Evolutionary conservation across 768 basidiomycete genomes (phyloP).

Genomic region (Suillus ampliporus): DNA sequence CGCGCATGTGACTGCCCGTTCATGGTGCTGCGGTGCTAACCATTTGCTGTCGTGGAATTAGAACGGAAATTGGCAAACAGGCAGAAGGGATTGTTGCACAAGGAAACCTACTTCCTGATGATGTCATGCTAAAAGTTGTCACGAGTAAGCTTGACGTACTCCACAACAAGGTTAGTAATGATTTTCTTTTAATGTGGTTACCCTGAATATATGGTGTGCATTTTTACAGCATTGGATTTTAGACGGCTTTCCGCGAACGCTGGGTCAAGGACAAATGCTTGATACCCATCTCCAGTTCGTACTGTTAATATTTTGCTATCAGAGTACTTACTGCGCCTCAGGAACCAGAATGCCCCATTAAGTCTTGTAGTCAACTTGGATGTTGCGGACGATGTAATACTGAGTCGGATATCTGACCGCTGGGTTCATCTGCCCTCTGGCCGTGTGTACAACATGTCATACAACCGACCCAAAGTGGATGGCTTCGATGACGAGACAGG

Average conservation of each 20-base stretch:
- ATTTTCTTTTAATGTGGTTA: neutral
- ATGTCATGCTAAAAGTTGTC: conserved; percentile 79
- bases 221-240: conserved; percentile 81
- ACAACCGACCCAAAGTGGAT: conserved; percentile 80
- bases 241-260: conserved; percentile 91
- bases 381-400: conserved; percentile 86
- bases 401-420: conserved; percentile 86
- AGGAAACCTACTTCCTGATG: conserved; percentile 80
- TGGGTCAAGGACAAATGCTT: conserved; percentile 81
- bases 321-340: conserved; percentile 32
- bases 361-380: conserved; percentile 86
- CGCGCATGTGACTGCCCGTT: neutral
- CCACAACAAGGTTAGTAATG: conserved; percentile 60
- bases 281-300: conserved; percentile 75
- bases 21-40: neutral
- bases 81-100: conserved; percentile 82
- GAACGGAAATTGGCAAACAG: conserved; percentile 72
- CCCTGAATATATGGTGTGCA: neutral
- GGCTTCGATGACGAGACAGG: conserved; percentile 88
- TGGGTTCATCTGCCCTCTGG: conserved; percentile 91
- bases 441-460: conserved; percentile 88
- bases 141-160: conserved; percentile 71
- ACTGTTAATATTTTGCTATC: neutral
- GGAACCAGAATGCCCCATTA: conserved; percentile 66
- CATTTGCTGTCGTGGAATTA: conserved; percentile 20